Evolutionary conservation across 1,284 basidiomycete genomes (phyloP), one percentile per base, ranked within the genome.

Genomic region (Fomes fomentarius): DNA sequence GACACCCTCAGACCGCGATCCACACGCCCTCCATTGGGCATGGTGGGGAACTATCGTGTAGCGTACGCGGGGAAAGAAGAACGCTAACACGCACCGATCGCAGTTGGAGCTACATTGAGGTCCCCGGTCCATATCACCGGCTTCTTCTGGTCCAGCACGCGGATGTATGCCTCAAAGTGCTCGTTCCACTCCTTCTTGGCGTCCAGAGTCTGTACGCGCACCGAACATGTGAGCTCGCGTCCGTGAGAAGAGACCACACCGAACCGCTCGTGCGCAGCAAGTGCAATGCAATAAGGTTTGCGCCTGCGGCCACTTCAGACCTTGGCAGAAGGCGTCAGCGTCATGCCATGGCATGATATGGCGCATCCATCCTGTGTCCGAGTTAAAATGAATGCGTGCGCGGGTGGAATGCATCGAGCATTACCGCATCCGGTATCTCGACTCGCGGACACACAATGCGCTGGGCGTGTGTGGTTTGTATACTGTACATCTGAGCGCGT

Each of bases 71-170:
- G n/a, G n/a, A n/a, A n/a, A n/a, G n/a, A n/a, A n/a, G n/a, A n/a
- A n/a, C n/a, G n/a, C n/a, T n/a, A n/a, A 17, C 8, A 59, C 71
- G 40, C 52, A 87, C 89, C 89, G 50, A 81, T 76, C 50, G 78
- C 85, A 1, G 89, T 89, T 3, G 89, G 89, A 1, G 93, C 91
- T 28, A 94, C 91, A 62, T 96, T 96, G 58, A 95, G 66, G 69
- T 96, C 93, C 24, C 93, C 93, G n/a, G 81, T 78, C 93, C 93
- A 96, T 54, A 96, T 88, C 10, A 95, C 87, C 3, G 92, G 87
- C 64, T 95, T 95, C 63, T 80, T 81, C 54, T 76, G 78, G 70
- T 94, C 90, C 11, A 94, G 75, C 19, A 82, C 78, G 3, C 83
- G 82, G 15, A 95, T 77, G 65, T 94, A 88, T 1, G 73, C 61